These are phyloP conservation scores for Phytophthora fragariaefolia DNA, from an alignment of 352 stramenopile species.

Conservation along the genomic window DNA sequence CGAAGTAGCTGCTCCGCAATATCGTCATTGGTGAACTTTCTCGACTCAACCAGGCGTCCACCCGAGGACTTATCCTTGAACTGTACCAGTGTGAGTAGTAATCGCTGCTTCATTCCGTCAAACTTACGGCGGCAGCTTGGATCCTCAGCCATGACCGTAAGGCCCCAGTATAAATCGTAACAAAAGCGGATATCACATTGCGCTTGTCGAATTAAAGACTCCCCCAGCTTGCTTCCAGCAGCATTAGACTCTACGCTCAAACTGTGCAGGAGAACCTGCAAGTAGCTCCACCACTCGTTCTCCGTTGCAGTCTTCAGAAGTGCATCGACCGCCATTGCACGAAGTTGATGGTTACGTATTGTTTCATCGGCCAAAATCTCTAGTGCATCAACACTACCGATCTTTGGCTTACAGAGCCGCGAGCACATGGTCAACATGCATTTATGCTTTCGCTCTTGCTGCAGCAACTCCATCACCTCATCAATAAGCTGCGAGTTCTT, in stretches of 20 bases:
- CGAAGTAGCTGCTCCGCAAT: constrained; percentile 80
- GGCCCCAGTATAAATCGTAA: constrained; percentile 87
- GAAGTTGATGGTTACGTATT: constrained; percentile 64
- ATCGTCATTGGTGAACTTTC: constrained; percentile 51
- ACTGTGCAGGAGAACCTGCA: constrained; percentile 77
- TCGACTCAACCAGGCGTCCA: constrained; percentile 37
- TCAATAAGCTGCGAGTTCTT: constrained; percentile 49
- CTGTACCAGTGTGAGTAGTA: constrained; percentile 74
- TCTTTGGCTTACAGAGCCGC: constrained; percentile 74
- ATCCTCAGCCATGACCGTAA: constrained; percentile 85
- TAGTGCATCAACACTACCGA: constrained; percentile 79
- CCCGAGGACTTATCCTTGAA: constrained; percentile 68
- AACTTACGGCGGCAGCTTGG: constrained; percentile 79
- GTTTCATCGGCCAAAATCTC: constrained; percentile 78
- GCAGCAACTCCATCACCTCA: constrained; percentile 72
- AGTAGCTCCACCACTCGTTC: constrained; percentile 83
- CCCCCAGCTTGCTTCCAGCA: constrained; percentile 63
- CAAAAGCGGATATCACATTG: constrained; percentile 84
- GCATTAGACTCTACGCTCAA: constrained; percentile 76
- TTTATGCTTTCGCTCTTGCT: constrained; percentile 73
- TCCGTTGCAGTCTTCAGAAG: constrained; percentile 71
- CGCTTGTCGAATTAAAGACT: constrained; percentile 75
- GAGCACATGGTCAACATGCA: constrained; percentile 91
- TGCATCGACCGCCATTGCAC: constrained; percentile 68
- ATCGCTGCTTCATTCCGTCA: constrained; percentile 78